Conservation (phyloP, 345 rosid species). For the Rhodamnia rubescens region DNA sequence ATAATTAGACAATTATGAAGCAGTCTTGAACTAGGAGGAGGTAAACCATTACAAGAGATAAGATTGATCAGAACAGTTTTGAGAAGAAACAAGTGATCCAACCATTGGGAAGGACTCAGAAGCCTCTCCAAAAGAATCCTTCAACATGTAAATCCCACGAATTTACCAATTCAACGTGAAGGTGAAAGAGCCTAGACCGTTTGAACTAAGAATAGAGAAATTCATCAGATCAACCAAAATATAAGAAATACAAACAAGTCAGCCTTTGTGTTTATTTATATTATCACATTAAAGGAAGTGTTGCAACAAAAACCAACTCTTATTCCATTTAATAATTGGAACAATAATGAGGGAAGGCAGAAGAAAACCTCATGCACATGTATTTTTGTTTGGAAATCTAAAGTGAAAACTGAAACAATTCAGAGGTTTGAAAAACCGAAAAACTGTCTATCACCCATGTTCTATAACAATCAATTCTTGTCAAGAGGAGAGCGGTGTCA, state of each 20-base stretch:
- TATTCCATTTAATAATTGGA: background rate
- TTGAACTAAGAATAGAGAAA: background rate
- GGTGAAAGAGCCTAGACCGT: background rate
- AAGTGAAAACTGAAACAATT: background rate
- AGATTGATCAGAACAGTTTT: background rate
- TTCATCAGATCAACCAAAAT: background rate
- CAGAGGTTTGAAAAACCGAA: background rate
- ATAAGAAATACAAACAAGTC: background rate
- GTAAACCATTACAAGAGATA: background rate
- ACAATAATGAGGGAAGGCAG: background rate
- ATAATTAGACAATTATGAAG: background rate
- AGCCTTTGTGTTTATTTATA: background rate
- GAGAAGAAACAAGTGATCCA: background rate
- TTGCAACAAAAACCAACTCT: background rate
- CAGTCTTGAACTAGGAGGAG: background rate
- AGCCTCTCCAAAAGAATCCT: background rate
- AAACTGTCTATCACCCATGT: background rate
- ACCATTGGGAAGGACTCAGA: background rate
- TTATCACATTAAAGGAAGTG: background rate
- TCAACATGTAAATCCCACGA: background rate
- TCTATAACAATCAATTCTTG: background rate
- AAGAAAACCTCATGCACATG: background rate
- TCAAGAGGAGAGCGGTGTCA: background rate
- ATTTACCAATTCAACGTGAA: background rate
- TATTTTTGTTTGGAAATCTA: background rate